phyloP scores from a whole-genome alignment of 805 yeast species.

The Starmerella sp. region DNA sequence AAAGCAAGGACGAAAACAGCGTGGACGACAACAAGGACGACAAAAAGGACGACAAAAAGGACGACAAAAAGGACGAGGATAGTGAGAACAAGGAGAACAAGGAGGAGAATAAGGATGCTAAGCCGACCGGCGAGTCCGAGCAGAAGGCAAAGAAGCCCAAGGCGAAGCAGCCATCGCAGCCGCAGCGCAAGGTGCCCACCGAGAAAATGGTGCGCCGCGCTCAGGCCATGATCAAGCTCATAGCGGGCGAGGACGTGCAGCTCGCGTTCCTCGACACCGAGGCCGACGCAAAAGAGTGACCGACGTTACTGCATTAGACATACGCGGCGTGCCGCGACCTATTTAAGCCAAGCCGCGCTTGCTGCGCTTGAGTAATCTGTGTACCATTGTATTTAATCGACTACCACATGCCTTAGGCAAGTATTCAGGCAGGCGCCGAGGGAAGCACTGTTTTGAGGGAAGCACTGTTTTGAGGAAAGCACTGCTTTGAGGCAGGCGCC shows the following conservation, averaged over 20 bases:
- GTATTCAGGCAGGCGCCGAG: too few relatives aligned
- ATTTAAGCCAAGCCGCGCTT: too few relatives aligned
- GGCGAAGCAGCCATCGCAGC: background rate
- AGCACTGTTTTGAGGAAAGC: too few relatives aligned
- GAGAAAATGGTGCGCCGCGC: slow-evolving; percentile 21
- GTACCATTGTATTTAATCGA: too few relatives aligned
- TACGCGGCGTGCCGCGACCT: too few relatives aligned
- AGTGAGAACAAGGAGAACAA: background rate
- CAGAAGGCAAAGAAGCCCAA: background rate
- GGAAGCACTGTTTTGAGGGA: too few relatives aligned
- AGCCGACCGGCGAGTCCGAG: background rate
- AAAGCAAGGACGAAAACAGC: background rate
- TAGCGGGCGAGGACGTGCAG: slow-evolving; percentile 14
- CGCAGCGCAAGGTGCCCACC: slow-evolving; percentile 13
- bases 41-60: background rate
- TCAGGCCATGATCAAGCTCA: slow-evolving; percentile 11
- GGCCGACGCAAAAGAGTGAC: background rate
- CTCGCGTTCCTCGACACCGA: slow-evolving; percentile 17
- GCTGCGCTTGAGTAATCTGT: too few relatives aligned
- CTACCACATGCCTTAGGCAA: too few relatives aligned
- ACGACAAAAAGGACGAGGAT: background rate
- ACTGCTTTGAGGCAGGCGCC: too few relatives aligned
- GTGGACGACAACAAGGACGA: background rate
- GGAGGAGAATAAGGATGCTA: background rate
- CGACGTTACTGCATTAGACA: too few relatives aligned